Evolutionary conservation across 108 stramenopile genomes (phyloP), one percentile per base, ranked within the genome.

Genomic region (Nitzschia putrida): DNA sequence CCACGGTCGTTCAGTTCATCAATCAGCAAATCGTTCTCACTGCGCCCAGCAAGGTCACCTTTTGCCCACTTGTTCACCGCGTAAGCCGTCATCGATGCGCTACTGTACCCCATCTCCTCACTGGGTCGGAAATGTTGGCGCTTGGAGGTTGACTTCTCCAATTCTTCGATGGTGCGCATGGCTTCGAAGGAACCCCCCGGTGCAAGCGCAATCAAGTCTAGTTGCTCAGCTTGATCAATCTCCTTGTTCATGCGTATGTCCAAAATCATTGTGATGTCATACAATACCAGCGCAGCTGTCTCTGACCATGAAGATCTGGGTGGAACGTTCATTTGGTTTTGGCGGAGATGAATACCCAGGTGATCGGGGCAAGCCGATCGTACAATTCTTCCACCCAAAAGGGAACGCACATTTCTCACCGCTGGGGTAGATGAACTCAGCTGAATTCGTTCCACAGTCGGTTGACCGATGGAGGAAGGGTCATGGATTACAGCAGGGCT

Each of bases 1-100:
- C 72, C 72, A n/a, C 53, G 21, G 10, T 66, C 52, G 42, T 66
- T 66, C 16, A 73, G 39, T 18, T 41, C 42, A 34, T 73, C 53
- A 58, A 66, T 40, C 10, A 47, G 13, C 16, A 20, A 44, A 22
- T 11, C 20, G 39, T 49, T 64, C 47, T 49, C 41, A 9, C 21
- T 11, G 3, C 11, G 3, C 16, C 13, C 16, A 59, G 23, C 63
- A 14, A 20, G 9, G 9, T 47, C 44, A 1, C 13, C 24, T 16
- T 23, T 12, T 2, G 7, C 21, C 63, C 63, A 64, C 11, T 47
- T 11, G 12, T 44, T 47, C 42, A 16, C 63, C 8, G 63, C 63
- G 23, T 64, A 47, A 7, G 18, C 18, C 22, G 20, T 13, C 63
- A 64, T 21, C 11, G 43, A 18, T 6, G 29, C 34, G 7, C n/a